A percentile compares a stretch with the other conserved stretches of the same genome.
Evolutionary conservation across 2,329 filamentous ascomycete genomes (phyloP).

Genomic region (Rhexocercosporidium sp.): DNA sequence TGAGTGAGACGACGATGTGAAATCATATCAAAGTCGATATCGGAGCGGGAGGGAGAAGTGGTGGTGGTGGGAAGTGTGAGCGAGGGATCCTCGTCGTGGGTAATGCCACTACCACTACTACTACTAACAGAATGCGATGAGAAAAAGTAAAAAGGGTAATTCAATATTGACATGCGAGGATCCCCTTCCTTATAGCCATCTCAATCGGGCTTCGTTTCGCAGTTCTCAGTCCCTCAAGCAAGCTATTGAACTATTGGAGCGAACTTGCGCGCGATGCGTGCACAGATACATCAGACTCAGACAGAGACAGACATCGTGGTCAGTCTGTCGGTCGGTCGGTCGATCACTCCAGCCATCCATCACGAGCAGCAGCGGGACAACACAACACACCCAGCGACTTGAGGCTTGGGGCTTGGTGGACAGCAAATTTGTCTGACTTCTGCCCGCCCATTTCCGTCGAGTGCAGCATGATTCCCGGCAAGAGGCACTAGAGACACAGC

Average conservation of each 20-base stretch:
- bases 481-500: neutral
- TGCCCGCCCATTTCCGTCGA: neutral
- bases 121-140: neutral
- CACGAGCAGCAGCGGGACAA: too few relatives aligned
- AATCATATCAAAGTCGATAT: neutral
- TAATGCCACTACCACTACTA: neutral
- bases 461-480: neutral
- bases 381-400: too few relatives aligned
- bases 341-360: neutral
- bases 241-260: neutral
- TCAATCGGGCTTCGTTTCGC: too few relatives aligned
- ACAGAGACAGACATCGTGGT: neutral
- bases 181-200: neutral
- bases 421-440: slow-evolving; percentile 8
- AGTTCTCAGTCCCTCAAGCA: neutral
- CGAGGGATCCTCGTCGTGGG: neutral
- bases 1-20: neutral
- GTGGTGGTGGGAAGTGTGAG: neutral
- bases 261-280: neutral
- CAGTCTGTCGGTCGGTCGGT: neutral
- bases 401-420: too few relatives aligned
- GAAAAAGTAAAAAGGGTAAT: neutral
- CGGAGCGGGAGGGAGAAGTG: neutral
- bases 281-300: neutral
- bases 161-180: slow-evolving; percentile 3